phyloP scores from a whole-genome alignment of 2,329 filamentous ascomycete species.

The Mollisiaceae sp. region DNA sequence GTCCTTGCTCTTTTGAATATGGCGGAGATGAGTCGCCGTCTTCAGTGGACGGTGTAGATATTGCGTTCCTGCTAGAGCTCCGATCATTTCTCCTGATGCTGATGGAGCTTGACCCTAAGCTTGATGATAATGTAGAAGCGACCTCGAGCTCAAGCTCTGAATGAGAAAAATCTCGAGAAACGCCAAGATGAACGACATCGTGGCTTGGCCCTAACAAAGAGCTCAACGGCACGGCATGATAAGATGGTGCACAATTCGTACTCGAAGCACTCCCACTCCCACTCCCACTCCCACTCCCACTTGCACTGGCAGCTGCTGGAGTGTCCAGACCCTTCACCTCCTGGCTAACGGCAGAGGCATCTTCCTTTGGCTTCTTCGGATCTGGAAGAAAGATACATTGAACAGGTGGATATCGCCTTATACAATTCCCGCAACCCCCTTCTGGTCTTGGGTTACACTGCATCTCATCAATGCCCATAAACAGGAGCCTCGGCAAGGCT shows the following conservation, averaged over 20 bases:
- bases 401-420: slow-evolving; percentile 26
- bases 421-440: slow-evolving; percentile 25
- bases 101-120: background rate
- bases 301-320: background rate
- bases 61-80: background rate
- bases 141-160: background rate
- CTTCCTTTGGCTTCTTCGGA: background rate
- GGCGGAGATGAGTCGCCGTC: background rate
- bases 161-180: background rate
- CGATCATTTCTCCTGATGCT: background rate
- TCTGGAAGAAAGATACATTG: slow-evolving; percentile 18
- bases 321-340: background rate
- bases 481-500: background rate
- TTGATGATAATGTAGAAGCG: background rate
- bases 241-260: background rate
- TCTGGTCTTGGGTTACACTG: slow-evolving; percentile 26
- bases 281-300: background rate
- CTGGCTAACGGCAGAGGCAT: background rate
- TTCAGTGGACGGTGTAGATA: background rate
- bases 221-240: background rate
- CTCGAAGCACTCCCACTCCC: background rate
- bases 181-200: background rate
- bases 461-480: background rate
- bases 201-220: background rate
- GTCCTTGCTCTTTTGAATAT: background rate